Percentiles rank a stretch among this genome's conserved stretches.
These are phyloP conservation scores for Elsinoe australis DNA, from an alignment of 2,329 filamentous ascomycete species.

Conservation along the genomic window DNA sequence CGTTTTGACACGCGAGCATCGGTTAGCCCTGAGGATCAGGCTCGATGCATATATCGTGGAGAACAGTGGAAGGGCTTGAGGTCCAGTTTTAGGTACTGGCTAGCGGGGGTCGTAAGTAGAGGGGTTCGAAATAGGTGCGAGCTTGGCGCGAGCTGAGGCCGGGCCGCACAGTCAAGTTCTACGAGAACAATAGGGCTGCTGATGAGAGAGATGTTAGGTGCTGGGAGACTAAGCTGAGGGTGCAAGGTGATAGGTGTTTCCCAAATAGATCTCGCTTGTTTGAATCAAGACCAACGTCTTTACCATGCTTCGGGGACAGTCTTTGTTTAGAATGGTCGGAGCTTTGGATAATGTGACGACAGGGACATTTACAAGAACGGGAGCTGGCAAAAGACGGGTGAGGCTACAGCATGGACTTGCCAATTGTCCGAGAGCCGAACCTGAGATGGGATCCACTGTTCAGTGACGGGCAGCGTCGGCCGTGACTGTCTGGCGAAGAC, in stretches of 20 bases:
- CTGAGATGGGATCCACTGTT: constrained; percentile 2
- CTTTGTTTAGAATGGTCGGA: not conserved
- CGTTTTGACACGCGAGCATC: constrained; percentile 9
- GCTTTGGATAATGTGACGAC: constrained; percentile 11
- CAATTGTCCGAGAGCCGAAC: constrained; percentile 12
- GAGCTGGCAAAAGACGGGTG: not conserved
- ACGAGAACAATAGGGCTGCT: constrained; percentile 7
- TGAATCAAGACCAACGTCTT: constrained; percentile 11
- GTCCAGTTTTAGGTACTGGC: constrained; percentile 13
- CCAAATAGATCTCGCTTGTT: constrained; percentile 13
- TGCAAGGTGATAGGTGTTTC: not conserved
- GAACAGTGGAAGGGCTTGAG: constrained; percentile 1
- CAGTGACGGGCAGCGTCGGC: constrained; percentile 6
- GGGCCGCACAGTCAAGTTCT: too few relatives aligned
- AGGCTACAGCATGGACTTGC: constrained; percentile 13
- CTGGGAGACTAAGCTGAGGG: constrained; percentile 4
- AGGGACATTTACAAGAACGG: constrained; percentile 5
- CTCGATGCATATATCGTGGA: not conserved
- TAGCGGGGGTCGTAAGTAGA: not conserved
- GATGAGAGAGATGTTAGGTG: not conserved
- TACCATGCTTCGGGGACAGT: constrained; percentile 7
- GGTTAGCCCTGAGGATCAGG: constrained; percentile 4
- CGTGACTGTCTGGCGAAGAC: not conserved
- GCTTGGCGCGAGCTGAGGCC: constrained; percentile 16
- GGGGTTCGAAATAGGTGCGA: constrained; percentile 6